Percentiles rank a stretch among this genome's conserved stretches.
These are phyloP conservation scores for Botrytis byssoidea DNA, from an alignment of 2,329 filamentous ascomycete genomes.

Conservation along the genomic window DNA sequence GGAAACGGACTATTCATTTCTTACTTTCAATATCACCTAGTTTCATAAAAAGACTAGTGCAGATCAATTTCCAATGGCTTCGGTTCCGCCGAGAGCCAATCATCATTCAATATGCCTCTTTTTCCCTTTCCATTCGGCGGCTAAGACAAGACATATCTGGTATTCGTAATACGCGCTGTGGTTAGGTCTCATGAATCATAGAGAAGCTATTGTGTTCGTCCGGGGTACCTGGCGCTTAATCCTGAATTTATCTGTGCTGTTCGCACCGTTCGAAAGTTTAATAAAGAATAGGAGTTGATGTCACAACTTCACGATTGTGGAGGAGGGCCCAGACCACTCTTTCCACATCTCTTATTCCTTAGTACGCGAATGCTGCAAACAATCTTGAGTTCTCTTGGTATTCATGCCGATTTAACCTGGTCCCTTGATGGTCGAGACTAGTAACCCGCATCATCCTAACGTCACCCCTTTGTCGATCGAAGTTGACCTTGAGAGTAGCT, in stretches of 20 bases:
- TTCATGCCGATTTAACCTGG: not conserved
- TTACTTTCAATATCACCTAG: not conserved
- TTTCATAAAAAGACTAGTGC: not conserved
- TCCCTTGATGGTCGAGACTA: not conserved
- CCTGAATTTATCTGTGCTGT: conserved; percentile 6
- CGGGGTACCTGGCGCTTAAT: conserved; percentile 21
- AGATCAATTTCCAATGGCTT: not conserved
- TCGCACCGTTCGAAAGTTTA: not conserved
- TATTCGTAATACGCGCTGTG: conserved; percentile 11
- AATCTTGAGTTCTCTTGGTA: conserved; percentile 1
- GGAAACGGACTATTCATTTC: conserved; percentile 10
- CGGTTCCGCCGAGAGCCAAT: conserved; percentile 9
- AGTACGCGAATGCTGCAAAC: not conserved
- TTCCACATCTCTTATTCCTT: not conserved
- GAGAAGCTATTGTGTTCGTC: not conserved
- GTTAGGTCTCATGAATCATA: conserved; percentile 7
- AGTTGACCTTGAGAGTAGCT: not conserved
- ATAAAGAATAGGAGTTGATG: not conserved
- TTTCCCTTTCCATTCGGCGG: conserved; percentile 10
- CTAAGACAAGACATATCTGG: not conserved
- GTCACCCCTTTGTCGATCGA: not conserved
- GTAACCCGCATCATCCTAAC: not conserved
- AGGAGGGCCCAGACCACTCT: conserved; percentile 10
- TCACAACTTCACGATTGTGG: conserved; percentile 1
- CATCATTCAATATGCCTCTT: not conserved